A percentile compares a stretch with the other conserved stretches of the same genome.
Conservation (phyloP, 2,329 filamentous ascomycete genomes). For the Didymella keratinophila region DNA sequence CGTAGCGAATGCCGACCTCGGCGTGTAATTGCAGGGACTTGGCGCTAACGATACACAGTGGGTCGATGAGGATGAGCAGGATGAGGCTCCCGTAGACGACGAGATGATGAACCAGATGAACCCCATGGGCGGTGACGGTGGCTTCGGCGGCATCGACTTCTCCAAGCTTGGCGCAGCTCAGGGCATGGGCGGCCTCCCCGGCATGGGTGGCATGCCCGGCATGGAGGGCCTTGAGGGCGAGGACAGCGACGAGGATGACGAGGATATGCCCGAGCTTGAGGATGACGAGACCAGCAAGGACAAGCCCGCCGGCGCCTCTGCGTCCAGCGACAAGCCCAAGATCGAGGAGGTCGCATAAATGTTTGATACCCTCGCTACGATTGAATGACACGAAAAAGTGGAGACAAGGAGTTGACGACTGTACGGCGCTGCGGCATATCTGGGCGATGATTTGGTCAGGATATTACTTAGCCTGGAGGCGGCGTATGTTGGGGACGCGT, state of each 20-base stretch:
- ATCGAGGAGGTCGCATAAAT: conserved; percentile 56
- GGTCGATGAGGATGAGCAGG: conserved; percentile 98
- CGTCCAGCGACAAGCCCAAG: conserved; percentile 51
- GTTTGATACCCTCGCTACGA: conserved; percentile 23
- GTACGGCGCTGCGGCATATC: conserved; percentile 12
- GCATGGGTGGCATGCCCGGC: conserved; percentile 34
- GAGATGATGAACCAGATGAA: conserved; percentile 67
- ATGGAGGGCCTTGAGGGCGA: conserved; percentile 45
- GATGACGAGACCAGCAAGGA: conserved; percentile 45
- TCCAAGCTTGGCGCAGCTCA: conserved; percentile 73
- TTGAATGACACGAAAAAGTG: conserved; percentile 20
- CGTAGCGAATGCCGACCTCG: background rate
- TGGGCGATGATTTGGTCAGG: conserved; percentile 2
- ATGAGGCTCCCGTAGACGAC: conserved; percentile 87
- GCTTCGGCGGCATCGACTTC: conserved; percentile 91
- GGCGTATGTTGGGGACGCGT: conserved; percentile 10
- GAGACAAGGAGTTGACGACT: conserved; percentile 14
- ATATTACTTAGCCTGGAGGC: conserved; percentile 6
- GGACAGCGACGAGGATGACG: conserved; percentile 64
- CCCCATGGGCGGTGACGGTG: conserved; percentile 66
- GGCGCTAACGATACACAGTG: conserved; percentile 63
- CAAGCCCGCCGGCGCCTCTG: conserved; percentile 36
- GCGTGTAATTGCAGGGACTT: background rate
- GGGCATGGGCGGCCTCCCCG: conserved; percentile 44
- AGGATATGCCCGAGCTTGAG: conserved; percentile 79